Base-by-base conservation (phyloP, 2,329 filamentous ascomycete species). In the Penicillium sp. region DNA sequence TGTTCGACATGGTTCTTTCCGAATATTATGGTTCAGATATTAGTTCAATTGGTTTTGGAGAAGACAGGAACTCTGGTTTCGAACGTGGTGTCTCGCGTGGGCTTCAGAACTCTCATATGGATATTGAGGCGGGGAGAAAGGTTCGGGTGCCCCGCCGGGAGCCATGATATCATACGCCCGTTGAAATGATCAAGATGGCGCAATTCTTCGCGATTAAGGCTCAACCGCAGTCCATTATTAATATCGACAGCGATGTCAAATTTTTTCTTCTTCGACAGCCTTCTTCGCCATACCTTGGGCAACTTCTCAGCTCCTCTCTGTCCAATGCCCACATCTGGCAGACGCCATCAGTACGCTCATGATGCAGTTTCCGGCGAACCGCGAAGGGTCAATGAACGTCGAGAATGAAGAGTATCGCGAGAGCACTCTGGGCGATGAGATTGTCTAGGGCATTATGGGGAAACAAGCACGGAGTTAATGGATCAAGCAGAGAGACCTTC, bases 1-100 rank as follows among this genome's bases (percentile, higher is more conserved):
- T 75, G 35, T 76, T 57, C 31, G 74, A 65, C 73, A 76, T 78
- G 21, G 19, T 53, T 44, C 11, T 54, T 21, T 50, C 5, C n/a
- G n/a, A 2, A 19, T 19, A 30, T 5, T 49, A 19, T 41, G 5
- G 47, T 19, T 23, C 29, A 31, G 35, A 7, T 50, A 58, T 44
- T 9, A 26, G 6, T 26, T 7, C 17, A 31, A 52, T 51, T 26
- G 30, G 35, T 21, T 55, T 45, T 17, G 31, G 41, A 30, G 8
- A 8, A 19, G 7, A 30, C 4, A 15, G 54, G 19, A 26, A 35
- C n/a, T 52, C 8, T 47, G 26, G 49, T 35, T 47, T 15, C n/a
- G 49, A 53, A 60, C 38, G 58, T 55, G 50, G 45, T 55, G 31
- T 26, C 31, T 61, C 44, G 49, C 61, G 58, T 63, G 61, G 58